Base-by-base conservation (phyloP, 2,329 filamentous ascomycete species). In the Xylaria hypoxylon region DNA sequence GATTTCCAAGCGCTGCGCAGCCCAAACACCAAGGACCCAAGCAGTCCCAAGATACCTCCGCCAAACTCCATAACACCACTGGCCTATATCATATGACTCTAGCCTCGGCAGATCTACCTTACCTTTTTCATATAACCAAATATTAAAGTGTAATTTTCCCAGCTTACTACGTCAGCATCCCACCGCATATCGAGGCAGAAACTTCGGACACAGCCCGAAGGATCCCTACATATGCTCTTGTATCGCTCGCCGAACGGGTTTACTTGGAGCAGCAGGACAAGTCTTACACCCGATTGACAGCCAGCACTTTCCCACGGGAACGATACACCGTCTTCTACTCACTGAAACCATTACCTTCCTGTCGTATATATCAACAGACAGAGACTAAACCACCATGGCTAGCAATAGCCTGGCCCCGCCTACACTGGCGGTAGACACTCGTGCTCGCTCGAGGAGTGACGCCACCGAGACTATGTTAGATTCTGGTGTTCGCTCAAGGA, bases 401-500 rank as follows among this genome's bases (percentile, higher is more conserved):
- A 64, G 58, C 55, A 69, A 70, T 57, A 75, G 64, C 64, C 66
- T 78, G 19, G 73, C 75, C 42, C 75, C 75, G 45, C 74, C 76
- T 44, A 68, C 66, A 28, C 66, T 77, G 28, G 69, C 62, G 22
- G 67, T 76, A 33, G 74, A 76, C 60, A 77, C 74, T 42, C 71
- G 64, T 40, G 67, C 64, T 26, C 75, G 72, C 42, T 68, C 72
- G 19, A 71, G 72, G 61, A 76, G 72, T 61, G 71, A 67, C 24
- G 64, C 59, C 15, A 57, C 62, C 45, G 64, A 67, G 26, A 65
- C 62, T 6, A 35, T 51, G 33, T 33, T 76, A 33, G 72, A 73
- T 64, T 70, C 72, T 10, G 64, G 68, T 55, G 62, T 63, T n/a
- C 75, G 74, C 28, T 61, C 56, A 22, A 68, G 69, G 35, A 66